phyloP scores from a whole-genome alignment of 305 asterid genomes.

The Fraxinus ornus region DNA sequence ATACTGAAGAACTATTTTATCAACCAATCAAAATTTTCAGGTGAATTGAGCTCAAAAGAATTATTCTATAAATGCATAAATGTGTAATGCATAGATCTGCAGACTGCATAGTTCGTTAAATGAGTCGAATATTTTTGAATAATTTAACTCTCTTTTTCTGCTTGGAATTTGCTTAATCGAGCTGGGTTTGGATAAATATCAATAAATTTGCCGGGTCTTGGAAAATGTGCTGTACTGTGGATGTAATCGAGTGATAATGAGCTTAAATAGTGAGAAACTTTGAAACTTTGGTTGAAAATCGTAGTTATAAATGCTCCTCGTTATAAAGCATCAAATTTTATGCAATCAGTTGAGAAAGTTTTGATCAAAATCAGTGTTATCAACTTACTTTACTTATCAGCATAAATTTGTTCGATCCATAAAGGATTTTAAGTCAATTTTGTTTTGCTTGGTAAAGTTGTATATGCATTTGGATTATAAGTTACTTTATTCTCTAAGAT shows the following conservation, averaged over 20 bases:
- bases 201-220: background rate
- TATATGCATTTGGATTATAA: background rate
- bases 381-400: background rate
- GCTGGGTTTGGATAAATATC: background rate
- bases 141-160: background rate
- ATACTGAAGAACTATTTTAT: background rate
- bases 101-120: background rate
- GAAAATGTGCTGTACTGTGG: background rate
- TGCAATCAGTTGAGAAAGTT: background rate
- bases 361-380: background rate
- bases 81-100: conserved; percentile 31
- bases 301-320: background rate
- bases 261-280: conserved; percentile 21
- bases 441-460: background rate
- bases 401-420: background rate
- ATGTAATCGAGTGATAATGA: conserved; percentile 1
- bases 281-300: conserved; percentile 8
- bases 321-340: background rate
- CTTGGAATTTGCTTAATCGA: background rate
- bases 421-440: background rate
- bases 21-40: background rate
- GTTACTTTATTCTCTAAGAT: background rate
- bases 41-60: background rate
- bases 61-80: background rate
- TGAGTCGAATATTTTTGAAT: conserved; percentile 13